Conservation (phyloP, 2,329 filamentous ascomycete genomes). For the Fusarium hainanense region DNA sequence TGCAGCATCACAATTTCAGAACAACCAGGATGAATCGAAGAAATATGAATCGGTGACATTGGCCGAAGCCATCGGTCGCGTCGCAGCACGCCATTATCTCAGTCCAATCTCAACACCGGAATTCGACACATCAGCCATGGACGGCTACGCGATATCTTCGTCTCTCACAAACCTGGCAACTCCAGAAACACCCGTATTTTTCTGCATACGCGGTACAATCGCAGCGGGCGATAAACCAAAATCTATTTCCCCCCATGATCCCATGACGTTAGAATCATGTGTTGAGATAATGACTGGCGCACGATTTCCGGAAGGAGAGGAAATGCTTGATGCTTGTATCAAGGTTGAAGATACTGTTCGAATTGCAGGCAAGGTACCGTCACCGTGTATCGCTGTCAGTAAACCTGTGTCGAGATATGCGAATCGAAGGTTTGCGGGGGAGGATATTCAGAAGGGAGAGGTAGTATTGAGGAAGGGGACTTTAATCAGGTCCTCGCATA, state of each 20-base stretch:
- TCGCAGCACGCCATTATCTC: background rate
- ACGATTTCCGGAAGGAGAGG: background rate
- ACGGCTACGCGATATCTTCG: background rate
- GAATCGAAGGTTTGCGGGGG: background rate
- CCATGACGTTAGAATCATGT: background rate
- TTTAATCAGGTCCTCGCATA: background rate
- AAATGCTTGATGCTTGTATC: background rate
- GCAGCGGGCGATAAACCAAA: background rate
- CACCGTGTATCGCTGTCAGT: accelerated
- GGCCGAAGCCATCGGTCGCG: background rate
- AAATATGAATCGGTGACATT: background rate
- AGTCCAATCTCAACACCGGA: background rate
- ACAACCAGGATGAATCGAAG: accelerated
- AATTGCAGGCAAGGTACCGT: accelerated
- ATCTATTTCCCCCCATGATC: accelerated
- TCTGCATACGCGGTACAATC: background rate
- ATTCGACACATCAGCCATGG: constrained; percentile 6
- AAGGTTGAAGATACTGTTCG: background rate
- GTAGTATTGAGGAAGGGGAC: background rate
- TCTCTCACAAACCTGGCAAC: background rate
- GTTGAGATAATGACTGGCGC: background rate
- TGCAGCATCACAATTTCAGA: accelerated
- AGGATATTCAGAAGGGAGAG: background rate
- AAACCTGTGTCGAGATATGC: background rate
- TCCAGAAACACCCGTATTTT: background rate